Conservation (phyloP, 257 asterid genomes). For the Solanum dulcamara region DNA sequence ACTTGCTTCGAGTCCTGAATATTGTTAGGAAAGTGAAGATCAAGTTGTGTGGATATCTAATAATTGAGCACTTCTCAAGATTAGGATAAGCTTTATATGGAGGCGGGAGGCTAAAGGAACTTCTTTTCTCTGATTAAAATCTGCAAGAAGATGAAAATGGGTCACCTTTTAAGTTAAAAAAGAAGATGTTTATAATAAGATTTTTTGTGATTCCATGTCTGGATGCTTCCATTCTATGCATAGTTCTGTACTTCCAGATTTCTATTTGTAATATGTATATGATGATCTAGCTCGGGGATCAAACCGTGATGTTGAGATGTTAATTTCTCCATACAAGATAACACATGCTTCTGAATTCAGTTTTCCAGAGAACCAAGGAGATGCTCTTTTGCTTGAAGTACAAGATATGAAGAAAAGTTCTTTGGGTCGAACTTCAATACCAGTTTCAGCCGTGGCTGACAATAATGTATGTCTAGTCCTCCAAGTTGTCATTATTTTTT, state of each 20-base stretch:
- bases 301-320: background rate
- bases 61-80: background rate
- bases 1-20: background rate
- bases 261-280: background rate
- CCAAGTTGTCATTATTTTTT: background rate
- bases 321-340: background rate
- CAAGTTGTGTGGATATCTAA: background rate
- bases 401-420: conserved; percentile 54
- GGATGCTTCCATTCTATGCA: background rate
- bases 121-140: background rate
- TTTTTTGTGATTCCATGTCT: background rate
- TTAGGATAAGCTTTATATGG: background rate
- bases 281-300: background rate
- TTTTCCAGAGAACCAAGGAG: conserved; percentile 89
- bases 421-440: conserved; percentile 70
- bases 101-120: background rate
- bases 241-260: background rate
- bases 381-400: conserved; percentile 73
- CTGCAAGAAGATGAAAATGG: background rate
- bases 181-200: background rate
- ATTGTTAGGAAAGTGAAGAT: background rate
- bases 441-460: conserved; percentile 59
- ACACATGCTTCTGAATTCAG: conserved; percentile 33
- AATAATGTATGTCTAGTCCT: conserved; percentile 52
- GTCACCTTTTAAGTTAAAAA: background rate